Conservation (phyloP, 495 filamentous ascomycete genomes). For the Penicillium tannophilum region DNA sequence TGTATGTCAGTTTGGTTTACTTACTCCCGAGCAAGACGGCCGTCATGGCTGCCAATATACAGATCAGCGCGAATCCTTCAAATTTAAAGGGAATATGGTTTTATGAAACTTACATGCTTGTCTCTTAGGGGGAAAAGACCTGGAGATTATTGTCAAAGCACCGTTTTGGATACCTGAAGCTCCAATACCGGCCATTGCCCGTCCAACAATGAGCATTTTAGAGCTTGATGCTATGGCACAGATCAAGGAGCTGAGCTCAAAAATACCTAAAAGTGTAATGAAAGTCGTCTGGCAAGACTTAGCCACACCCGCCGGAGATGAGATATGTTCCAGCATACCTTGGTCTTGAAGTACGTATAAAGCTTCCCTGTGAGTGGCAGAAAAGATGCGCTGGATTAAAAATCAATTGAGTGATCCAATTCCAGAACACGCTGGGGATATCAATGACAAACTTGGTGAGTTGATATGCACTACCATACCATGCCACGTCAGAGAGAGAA, state of each 20-base stretch:
- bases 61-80: slow-evolving; percentile 2
- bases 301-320: neutral
- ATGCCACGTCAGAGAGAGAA: slow-evolving; percentile 43
- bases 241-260: slow-evolving; percentile 44
- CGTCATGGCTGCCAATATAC: neutral
- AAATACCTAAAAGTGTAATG: slow-evolving; percentile 38
- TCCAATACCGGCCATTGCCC: slow-evolving; percentile 48
- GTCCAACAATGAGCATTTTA: slow-evolving; percentile 47
- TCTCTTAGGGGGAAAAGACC: slow-evolving; percentile 45
- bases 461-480: slow-evolving; percentile 50
- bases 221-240: slow-evolving; percentile 45
- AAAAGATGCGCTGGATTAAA: slow-evolving; percentile 34
- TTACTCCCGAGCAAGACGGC: slow-evolving; percentile 11
- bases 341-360: slow-evolving; percentile 45
- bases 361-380: slow-evolving; percentile 50
- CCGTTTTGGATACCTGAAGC: slow-evolving; percentile 53
- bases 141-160: slow-evolving; percentile 51
- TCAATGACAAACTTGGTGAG: slow-evolving; percentile 30
- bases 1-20: slow-evolving; percentile 33
- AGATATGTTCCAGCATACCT: slow-evolving; percentile 27
- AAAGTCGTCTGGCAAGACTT: slow-evolving; percentile 29
- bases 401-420: neutral
- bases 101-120: slow-evolving; percentile 32
- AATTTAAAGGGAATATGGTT: neutral
- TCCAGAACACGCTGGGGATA: no score